Evolutionary conservation across 1,139 yeast species (phyloP).

Genomic region (Kurtzmaniella quercitrusa): DNA sequence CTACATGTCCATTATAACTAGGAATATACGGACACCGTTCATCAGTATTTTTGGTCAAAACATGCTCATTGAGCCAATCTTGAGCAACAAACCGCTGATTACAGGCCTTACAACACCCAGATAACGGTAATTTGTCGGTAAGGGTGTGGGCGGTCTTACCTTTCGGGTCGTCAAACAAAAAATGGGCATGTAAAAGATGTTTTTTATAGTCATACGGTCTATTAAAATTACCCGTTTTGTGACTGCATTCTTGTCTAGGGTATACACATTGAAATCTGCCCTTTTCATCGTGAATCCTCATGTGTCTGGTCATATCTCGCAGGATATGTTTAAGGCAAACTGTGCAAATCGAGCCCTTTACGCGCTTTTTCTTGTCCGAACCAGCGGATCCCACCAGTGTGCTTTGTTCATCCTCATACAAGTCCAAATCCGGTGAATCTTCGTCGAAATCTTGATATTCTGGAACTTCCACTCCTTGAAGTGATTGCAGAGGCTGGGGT

Average conservation of each 20-base stretch:
- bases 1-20: not conserved
- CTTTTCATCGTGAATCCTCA: constrained; percentile 45
- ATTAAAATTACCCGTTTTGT: constrained; percentile 42
- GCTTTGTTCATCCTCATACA: not conserved
- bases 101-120: constrained; percentile 40
- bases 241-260: constrained; percentile 39
- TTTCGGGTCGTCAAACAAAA: constrained; percentile 40
- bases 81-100: constrained; percentile 29
- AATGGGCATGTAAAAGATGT: constrained; percentile 42
- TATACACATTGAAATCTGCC: constrained; percentile 46
- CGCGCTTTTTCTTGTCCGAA: constrained; percentile 24
- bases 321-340: constrained; percentile 41
- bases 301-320: constrained; percentile 42
- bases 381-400: constrained; percentile 3
- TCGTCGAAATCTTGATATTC: not conserved
- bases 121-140: constrained; percentile 39
- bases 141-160: constrained; percentile 41
- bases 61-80: constrained; percentile 42
- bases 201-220: constrained; percentile 48
- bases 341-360: constrained; percentile 37
- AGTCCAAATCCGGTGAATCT: not conserved
- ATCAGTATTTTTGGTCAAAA: constrained; percentile 23
- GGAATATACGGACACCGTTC: constrained; percentile 18
- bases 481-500: not conserved
- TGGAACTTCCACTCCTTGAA: not conserved